A percentile compares a stretch with the other conserved stretches of the same genome.
Conservation (phyloP, 805 yeast genomes). For the Pichia phayaonensis region DNA sequence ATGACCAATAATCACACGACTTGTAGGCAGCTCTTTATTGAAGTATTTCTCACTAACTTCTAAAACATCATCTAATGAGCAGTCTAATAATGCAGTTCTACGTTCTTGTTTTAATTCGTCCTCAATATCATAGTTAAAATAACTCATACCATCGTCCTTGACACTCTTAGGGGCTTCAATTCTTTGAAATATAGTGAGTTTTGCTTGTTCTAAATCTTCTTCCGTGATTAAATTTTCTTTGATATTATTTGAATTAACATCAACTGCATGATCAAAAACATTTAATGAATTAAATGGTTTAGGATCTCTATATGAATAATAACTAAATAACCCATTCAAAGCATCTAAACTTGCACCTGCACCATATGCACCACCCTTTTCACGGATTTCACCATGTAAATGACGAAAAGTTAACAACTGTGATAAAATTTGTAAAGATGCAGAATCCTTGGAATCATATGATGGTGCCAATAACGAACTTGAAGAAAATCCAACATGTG, state of each 20-base stretch:
- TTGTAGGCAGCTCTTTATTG: slow-evolving; percentile 9
- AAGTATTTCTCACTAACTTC: slow-evolving; percentile 65
- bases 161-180: slow-evolving; percentile 86
- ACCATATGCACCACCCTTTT: slow-evolving; percentile 97
- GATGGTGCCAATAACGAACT: slow-evolving; percentile 57
- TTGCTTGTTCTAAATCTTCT: slow-evolving; percentile 78
- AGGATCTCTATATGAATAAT: slow-evolving; percentile 92
- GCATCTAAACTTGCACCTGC: slow-evolving; percentile 87
- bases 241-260: slow-evolving; percentile 33
- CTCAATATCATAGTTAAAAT: slow-evolving; percentile 61
- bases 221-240: slow-evolving; percentile 26
- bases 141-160: slow-evolving; percentile 63
- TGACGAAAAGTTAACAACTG: slow-evolving; percentile 75
- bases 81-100: slow-evolving; percentile 66
- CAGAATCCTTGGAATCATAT: slow-evolving; percentile 68
- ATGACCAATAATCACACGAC: slow-evolving; percentile 18
- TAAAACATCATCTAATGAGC: slow-evolving; percentile 51
- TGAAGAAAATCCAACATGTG: slow-evolving; percentile 82
- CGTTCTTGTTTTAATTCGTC: slow-evolving; percentile 75
- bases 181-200: slow-evolving; percentile 82
- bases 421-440: slow-evolving; percentile 75
- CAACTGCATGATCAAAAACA: slow-evolving; percentile 48
- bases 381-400: slow-evolving; percentile 84
- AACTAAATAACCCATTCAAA: slow-evolving; percentile 69
- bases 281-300: slow-evolving; percentile 63